Conservation (phyloP, 1,284 basidiomycete genomes). For the Phlebopus sp. region DNA sequence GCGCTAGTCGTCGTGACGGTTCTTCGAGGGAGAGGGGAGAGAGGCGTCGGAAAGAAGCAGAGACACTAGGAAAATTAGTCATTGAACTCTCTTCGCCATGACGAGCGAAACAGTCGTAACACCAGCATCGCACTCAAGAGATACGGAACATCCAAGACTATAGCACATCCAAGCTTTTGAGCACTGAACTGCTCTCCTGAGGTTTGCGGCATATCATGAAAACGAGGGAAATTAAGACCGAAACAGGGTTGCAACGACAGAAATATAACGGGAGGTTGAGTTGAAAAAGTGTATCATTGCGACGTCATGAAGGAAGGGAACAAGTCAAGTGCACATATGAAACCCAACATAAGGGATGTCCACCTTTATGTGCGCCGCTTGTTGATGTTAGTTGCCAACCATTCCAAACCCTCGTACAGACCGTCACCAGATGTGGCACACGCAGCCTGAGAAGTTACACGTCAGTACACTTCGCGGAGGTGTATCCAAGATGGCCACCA, state of each 20-base stretch:
- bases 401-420: conserved; percentile 98
- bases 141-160: conserved; percentile 14
- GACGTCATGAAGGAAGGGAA: conserved; percentile 41
- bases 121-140: conserved; percentile 6
- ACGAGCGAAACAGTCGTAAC: conserved; percentile 7
- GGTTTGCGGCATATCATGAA: conserved; percentile 5
- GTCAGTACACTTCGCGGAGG: conserved; percentile 14
- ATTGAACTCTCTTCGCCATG: conserved; percentile 16
- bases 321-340: conserved; percentile 46
- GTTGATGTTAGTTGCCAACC: conserved; percentile 84
- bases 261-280: conserved; percentile 29
- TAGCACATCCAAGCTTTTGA: conserved; percentile 12
- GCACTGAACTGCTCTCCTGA: conserved; percentile 1
- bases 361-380: conserved; percentile 69
- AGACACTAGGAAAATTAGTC: conserved; percentile 56
- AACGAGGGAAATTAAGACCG: conserved; percentile 4
- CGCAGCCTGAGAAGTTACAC: conserved; percentile 64
- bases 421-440: conserved; percentile 99
- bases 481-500: conserved; percentile 24
- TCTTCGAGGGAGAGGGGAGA: conserved; percentile 62
- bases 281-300: conserved; percentile 33
- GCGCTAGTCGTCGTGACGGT: conserved; percentile 58
- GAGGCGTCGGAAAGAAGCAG: conserved; percentile 75
- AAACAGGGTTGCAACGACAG: conserved; percentile 19
- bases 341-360: conserved; percentile 40